Conservation (phyloP, 352 stramenopile genomes). For the Thraustotheca clavata region DNA sequence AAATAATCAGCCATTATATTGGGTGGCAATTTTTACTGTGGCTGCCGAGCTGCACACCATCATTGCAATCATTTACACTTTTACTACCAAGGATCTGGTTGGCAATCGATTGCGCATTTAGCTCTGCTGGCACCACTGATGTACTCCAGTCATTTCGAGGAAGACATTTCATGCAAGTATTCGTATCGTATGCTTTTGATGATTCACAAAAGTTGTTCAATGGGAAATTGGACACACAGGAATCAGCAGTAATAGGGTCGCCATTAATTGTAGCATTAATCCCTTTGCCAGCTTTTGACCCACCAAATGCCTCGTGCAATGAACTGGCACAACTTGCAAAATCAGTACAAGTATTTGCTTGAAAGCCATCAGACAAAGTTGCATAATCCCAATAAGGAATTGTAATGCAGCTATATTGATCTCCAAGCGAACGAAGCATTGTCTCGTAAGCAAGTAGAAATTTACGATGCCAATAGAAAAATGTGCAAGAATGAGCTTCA, state of each 20-base stretch:
- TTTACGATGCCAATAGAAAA: conserved; percentile 63
- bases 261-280: not conserved
- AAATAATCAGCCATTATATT: conserved; percentile 9
- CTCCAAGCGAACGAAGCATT: too few species aligned
- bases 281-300: not conserved
- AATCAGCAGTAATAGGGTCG: not conserved
- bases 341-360: too few species aligned
- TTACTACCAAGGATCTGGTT: too few species aligned
- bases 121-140: conserved; percentile 1
- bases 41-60: not conserved
- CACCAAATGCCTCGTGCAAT: conserved; percentile 25
- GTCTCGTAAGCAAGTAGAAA: conserved; percentile 65
- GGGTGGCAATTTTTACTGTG: conserved; percentile 1
- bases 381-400: too few species aligned
- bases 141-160: conserved; percentile 3
- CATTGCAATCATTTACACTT: too few species aligned
- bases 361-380: too few species aligned
- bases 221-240: not conserved
- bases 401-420: too few species aligned
- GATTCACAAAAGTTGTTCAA: conserved; percentile 7
- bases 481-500: conserved; percentile 40
- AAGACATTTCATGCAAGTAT: not conserved
- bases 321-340: too few species aligned
- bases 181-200: too few species aligned
- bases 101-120: too few species aligned